Conservation (phyloP, 2,329 filamentous ascomycete genomes). For the Sclerotinia borealis region DNA sequence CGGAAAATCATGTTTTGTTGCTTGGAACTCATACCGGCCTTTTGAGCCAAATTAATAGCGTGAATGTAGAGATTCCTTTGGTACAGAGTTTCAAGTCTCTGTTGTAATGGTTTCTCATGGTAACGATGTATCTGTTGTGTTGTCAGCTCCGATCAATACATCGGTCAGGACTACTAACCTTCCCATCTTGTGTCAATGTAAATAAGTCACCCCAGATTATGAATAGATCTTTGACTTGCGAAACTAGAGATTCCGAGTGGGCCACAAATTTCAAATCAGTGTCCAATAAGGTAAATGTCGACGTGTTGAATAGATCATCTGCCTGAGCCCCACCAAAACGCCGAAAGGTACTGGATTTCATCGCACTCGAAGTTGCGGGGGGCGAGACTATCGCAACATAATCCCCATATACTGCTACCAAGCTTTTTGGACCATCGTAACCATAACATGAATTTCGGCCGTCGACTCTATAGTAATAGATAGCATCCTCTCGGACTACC, state of each 20-base stretch:
- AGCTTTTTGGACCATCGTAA: constrained; percentile 84
- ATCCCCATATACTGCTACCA: constrained; percentile 71
- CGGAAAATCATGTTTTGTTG: constrained; percentile 91
- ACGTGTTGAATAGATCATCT: constrained; percentile 78
- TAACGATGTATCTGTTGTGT: constrained; percentile 72
- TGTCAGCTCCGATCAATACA: constrained; percentile 20
- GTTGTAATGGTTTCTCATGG: constrained; percentile 82
- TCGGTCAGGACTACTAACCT: constrained; percentile 48
- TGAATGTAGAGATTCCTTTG: constrained; percentile 88
- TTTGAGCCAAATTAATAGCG: constrained; percentile 88
- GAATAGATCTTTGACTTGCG: constrained; percentile 73
- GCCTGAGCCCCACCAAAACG: constrained; percentile 67
- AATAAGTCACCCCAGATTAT: constrained; percentile 89
- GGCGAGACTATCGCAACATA: constrained; percentile 86
- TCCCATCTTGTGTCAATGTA: constrained; percentile 85
- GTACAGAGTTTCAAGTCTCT: constrained; percentile 89
- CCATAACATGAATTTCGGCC: constrained; percentile 83
- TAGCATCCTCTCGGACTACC: constrained; percentile 88
- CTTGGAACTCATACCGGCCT: constrained; percentile 68
- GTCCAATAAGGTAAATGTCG: constrained; percentile 86
- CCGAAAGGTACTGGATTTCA: constrained; percentile 49
- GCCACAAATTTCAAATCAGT: constrained; percentile 85
- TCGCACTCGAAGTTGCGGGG: constrained; percentile 45
- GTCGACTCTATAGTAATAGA: constrained; percentile 85
- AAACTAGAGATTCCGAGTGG: constrained; percentile 78